phyloP scores from a whole-genome alignment of 2,329 filamentous ascomycete species.

The Didymella pomorum region DNA sequence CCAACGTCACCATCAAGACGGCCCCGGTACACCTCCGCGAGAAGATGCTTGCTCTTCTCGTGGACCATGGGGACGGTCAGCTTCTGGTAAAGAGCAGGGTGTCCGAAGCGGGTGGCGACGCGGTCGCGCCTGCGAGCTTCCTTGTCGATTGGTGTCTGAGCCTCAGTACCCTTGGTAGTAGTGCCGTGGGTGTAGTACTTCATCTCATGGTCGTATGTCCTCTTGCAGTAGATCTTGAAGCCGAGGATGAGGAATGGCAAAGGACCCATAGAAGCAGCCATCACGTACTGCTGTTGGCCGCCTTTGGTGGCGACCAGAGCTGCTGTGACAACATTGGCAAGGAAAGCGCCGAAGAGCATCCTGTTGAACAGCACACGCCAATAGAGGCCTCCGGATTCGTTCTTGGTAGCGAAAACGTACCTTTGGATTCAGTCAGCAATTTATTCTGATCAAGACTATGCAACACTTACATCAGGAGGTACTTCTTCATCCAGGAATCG shows the following conservation, averaged over 20 bases:
- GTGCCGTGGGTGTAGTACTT: constrained; percentile 79
- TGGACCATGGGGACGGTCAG: constrained; percentile 96
- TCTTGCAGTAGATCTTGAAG: constrained; percentile 87
- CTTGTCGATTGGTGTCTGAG: constrained; percentile 51
- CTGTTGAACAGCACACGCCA: constrained; percentile 94
- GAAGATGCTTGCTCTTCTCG: constrained; percentile 83
- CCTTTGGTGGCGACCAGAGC: constrained; percentile 77
- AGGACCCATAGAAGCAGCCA: constrained; percentile 75
- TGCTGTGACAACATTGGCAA: constrained; percentile 81
- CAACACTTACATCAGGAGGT: constrained; percentile 73
- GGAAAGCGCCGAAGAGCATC: constrained; percentile 80
- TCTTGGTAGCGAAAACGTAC: constrained; percentile 94
- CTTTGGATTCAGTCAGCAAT: constrained; percentile 30
- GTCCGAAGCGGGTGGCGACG: constrained; percentile 78
- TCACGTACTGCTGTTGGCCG: constrained; percentile 50
- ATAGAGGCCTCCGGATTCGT: constrained; percentile 89
- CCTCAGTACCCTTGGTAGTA: constrained; percentile 59
- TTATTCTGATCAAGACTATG: neutral
- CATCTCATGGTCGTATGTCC: constrained; percentile 78
- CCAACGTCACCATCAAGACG: constrained; percentile 69
- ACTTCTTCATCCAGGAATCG: constrained; percentile 93
- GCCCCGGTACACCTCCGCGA: constrained; percentile 86
- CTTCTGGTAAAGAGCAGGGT: constrained; percentile 88
- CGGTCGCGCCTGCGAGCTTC: constrained; percentile 65
- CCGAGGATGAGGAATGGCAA: constrained; percentile 78